These are phyloP conservation scores for Magnolia kwangsiensis DNA, from an alignment of 164 flowering plant genomes.

Conservation along the genomic window DNA sequence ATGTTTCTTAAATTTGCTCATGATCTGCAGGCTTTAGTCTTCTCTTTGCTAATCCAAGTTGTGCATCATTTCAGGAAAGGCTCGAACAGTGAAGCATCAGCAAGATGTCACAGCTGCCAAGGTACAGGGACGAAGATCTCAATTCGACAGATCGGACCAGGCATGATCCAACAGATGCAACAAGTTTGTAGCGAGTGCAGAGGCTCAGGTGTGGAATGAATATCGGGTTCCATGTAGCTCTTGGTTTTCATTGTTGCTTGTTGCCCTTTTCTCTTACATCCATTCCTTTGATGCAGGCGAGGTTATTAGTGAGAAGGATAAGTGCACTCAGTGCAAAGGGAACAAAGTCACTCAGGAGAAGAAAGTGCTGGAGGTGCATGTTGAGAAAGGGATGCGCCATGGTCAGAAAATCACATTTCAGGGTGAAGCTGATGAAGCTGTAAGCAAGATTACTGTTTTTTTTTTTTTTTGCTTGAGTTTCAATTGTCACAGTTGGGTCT, in stretches of 20 bases:
- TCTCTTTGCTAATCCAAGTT: too few relatives aligned
- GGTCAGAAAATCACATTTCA: conserved; percentile 53
- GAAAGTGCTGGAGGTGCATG: conserved; percentile 65
- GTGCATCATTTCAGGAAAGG: conserved; percentile 23
- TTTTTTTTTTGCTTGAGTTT: too few relatives aligned
- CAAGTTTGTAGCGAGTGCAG: neutral
- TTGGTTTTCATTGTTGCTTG: too few relatives aligned
- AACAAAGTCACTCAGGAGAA: conserved; percentile 46
- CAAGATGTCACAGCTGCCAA: conserved; percentile 66
- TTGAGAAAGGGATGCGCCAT: conserved; percentile 76
- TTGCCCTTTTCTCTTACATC: too few relatives aligned
- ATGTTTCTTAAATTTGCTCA: too few relatives aligned
- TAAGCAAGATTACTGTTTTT: conserved; percentile 12
- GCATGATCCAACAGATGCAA: conserved; percentile 33
- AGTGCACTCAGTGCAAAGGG: neutral
- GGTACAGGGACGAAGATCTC: conserved; percentile 85
- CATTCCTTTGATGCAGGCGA: neutral
- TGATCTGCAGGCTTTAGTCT: too few relatives aligned
- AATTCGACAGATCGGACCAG: conserved; percentile 72
- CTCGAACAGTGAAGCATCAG: conserved; percentile 80
- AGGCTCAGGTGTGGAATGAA: neutral
- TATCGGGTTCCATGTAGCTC: too few relatives aligned
- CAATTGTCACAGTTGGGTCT: too few relatives aligned
- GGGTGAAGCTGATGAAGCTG: conserved; percentile 73
- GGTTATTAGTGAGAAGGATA: neutral